Percentiles rank a stretch among this genome's conserved stretches.
Conservation (phyloP, 495 filamentous ascomycete genomes). For the Diplogelasinospora grovesii region DNA sequence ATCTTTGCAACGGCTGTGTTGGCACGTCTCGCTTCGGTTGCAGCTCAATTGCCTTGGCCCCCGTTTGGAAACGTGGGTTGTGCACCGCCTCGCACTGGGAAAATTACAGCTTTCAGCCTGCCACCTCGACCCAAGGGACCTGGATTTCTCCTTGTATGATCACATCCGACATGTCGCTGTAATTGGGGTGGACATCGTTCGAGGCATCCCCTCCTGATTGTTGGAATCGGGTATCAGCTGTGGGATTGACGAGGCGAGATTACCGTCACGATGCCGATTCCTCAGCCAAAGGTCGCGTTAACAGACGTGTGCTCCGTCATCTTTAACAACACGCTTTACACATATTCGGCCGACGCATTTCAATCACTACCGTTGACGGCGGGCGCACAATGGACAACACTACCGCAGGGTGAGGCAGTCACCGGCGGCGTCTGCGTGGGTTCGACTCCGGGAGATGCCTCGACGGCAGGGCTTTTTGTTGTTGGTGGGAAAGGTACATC, state of each 20-base stretch:
- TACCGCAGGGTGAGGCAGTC: slow-evolving; percentile 60
- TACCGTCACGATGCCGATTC: slow-evolving; percentile 53
- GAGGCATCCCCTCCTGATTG: background rate
- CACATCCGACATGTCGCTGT: slow-evolving; percentile 22
- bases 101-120: too few species aligned
- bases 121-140: too few species aligned
- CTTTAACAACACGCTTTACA: slow-evolving; percentile 77
- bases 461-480: slow-evolving; percentile 64
- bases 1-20: too few species aligned
- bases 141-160: too few species aligned
- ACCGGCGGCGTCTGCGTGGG: slow-evolving; percentile 72
- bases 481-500: slow-evolving; percentile 63
- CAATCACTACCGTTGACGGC: slow-evolving; percentile 61
- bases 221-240: background rate
- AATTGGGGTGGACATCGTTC: slow-evolving; percentile 8
- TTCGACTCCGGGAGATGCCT: slow-evolving; percentile 48
- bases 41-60: too few species aligned
- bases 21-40: too few species aligned
- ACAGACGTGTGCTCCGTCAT: slow-evolving; percentile 77
- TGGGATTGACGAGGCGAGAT: slow-evolving; percentile 6
- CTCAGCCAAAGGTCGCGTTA: slow-evolving; percentile 57
- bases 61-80: too few species aligned
- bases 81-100: too few species aligned
- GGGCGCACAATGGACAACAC: slow-evolving; percentile 62
- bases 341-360: slow-evolving; percentile 69